Base-by-base conservation (phyloP, 352 stramenopile species). In the Phytophthora idaei region DNA sequence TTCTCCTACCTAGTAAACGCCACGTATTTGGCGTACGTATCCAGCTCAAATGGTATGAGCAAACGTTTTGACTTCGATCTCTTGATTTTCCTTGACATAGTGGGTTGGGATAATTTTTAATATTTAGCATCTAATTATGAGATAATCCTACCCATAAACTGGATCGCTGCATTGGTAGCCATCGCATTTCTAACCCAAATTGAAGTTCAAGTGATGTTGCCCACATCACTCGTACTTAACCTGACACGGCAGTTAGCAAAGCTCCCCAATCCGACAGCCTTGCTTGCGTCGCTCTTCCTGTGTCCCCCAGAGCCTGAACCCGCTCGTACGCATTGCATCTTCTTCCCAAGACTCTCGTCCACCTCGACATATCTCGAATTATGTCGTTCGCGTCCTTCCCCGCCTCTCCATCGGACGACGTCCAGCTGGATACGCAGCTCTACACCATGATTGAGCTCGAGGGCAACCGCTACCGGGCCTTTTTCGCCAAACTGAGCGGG, bases 361-460 rank as follows among this genome's bases (percentile, higher is more conserved):
- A 46, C 15, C 6, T 46, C 8, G 17, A 6, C 12, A 47, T 48
- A 48, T 21, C 36, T 21, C 5, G 15, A 17, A 57, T 41, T 31
- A 73, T 69, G 66, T 65, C 54, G 9, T 62, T 69, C 17, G 49
- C 54, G 5, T n/a, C 47, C 3, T 74, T 57, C 67, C 34, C 50
- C 6, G 28, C 27, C 5, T 14, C 50, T 34, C 17, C 63, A 25
- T 34, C 17, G 10, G 46, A 59, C 17, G 65, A 76, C 15, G 44
- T 66, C 53, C 54, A 54, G 49, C 69, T 81, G 44, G 66, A 81
- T 48, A 49, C 58, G 15, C 57, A 77, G 61, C 67, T 85, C 21
- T 92, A 83, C 61, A 81, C 75, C 9, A 92, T 92, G 83, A 76
- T 88, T 37, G 83, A 90, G 29, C 52, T 83, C 2, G 83, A 92